phyloP scores from a whole-genome alignment of 1,284 basidiomycete genomes.

The Fomes fomentarius region DNA sequence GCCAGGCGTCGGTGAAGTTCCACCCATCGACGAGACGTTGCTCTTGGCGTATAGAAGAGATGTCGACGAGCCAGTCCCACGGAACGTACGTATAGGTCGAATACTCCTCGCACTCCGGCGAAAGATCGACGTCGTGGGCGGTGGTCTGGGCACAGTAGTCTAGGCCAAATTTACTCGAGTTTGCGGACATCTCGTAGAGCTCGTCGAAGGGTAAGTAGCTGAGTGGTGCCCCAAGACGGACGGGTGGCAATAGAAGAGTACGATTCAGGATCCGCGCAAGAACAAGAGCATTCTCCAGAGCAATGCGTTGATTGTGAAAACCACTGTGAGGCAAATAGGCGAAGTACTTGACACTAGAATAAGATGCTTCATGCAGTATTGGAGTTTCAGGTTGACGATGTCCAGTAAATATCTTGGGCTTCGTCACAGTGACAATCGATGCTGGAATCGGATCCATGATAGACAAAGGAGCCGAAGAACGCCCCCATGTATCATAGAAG shows the following conservation, averaged over 20 bases:
- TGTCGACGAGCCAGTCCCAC: constrained; percentile 72
- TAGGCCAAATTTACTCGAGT: constrained; percentile 56
- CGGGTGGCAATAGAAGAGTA: constrained; percentile 73
- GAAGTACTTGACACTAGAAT: constrained; percentile 45
- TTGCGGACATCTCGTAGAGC: constrained; percentile 50
- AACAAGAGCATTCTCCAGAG: constrained; percentile 78
- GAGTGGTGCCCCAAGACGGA: constrained; percentile 65
- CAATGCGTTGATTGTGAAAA: constrained; percentile 84
- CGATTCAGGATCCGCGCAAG: constrained; percentile 71
- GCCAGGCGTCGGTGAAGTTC: constrained; percentile 53
- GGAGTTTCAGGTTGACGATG: neutral
- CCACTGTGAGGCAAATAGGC: constrained; percentile 79
- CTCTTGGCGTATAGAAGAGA: constrained; percentile 37
- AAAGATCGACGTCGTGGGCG: constrained; percentile 31
- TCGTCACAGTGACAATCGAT: neutral
- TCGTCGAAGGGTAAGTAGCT: constrained; percentile 64
- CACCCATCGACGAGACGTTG: constrained; percentile 49
- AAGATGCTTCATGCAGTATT: neutral
- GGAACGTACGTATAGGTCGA: constrained; percentile 62
- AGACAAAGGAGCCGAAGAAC: neutral
- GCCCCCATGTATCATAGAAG: neutral
- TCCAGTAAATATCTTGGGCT: neutral
- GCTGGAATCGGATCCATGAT: neutral
- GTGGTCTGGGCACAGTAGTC: constrained; percentile 49
- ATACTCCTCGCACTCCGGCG: constrained; percentile 62